Conservation (phyloP, 345 rosid genomes). For the Salix suchowensis region DNA sequence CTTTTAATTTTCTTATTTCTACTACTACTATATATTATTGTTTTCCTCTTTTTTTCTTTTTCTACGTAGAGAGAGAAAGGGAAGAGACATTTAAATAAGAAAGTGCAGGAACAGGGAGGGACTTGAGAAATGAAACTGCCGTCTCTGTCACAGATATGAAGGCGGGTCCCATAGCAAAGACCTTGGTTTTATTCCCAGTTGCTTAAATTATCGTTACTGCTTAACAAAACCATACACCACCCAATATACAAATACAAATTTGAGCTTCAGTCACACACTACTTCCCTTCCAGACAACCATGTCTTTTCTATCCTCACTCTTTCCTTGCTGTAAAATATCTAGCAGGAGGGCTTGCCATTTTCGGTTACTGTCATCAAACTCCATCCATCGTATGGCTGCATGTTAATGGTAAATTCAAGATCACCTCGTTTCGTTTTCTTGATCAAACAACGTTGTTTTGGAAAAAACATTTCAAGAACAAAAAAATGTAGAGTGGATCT, state of each 20-base stretch:
- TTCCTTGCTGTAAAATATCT: too few relatives aligned
- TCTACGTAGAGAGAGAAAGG: background rate
- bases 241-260: too few relatives aligned
- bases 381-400: background rate
- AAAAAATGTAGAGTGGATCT: too few relatives aligned
- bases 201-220: background rate
- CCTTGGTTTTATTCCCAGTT: constrained; percentile 34
- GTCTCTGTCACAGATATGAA: constrained; percentile 63
- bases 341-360: background rate
- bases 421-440: too few relatives aligned
- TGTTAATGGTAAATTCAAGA: too few relatives aligned
- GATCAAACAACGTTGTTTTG: too few relatives aligned
- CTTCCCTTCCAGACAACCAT: background rate
- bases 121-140: constrained; percentile 49
- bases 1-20: constrained; percentile 1
- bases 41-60: background rate
- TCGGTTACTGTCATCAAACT: too few relatives aligned
- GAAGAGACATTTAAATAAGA: constrained; percentile 7
- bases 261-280: too few relatives aligned
- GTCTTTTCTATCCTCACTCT: background rate
- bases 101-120: background rate
- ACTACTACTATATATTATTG: background rate
- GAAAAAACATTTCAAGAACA: too few relatives aligned
- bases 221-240: too few relatives aligned
- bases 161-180: constrained; percentile 54